These are phyloP conservation scores for Salix udensis DNA, from an alignment of 345 rosid species.

Conservation along the genomic window DNA sequence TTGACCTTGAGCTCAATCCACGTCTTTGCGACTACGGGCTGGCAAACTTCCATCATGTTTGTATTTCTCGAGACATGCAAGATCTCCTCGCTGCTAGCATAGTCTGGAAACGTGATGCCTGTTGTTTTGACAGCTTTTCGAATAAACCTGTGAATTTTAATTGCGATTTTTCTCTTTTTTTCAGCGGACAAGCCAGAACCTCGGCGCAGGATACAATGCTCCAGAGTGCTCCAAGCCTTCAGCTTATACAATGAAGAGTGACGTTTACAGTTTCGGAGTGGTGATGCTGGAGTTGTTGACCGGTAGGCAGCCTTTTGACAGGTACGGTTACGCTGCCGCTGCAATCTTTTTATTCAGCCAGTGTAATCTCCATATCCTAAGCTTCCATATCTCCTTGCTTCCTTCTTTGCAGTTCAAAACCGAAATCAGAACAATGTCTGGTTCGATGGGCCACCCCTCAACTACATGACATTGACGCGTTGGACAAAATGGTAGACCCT, in stretches of 20 bases:
- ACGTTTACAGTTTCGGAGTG: conserved; percentile 87
- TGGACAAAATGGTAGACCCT: conserved; percentile 76
- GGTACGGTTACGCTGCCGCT: conserved; percentile 30
- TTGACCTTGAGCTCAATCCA: conserved; percentile 80
- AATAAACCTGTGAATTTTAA: no score
- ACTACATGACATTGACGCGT: conserved; percentile 63
- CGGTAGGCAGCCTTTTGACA: conserved; percentile 79
- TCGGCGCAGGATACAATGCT: conserved; percentile 84
- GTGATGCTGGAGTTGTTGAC: conserved; percentile 90
- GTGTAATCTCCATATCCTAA: background rate
- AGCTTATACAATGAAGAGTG: conserved; percentile 80
- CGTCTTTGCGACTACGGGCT: conserved; percentile 77
- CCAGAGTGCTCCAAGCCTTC: conserved; percentile 81
- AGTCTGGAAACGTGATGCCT: no score
- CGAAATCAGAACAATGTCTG: conserved; percentile 66
- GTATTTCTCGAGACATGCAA: background rate
- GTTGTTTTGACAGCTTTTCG: no score
- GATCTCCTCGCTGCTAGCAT: no score
- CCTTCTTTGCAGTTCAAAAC: conserved; percentile 42
- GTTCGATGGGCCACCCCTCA: conserved; percentile 85
- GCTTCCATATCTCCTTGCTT: background rate
- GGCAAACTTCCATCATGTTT: conserved; percentile 69
- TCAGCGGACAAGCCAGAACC: conserved; percentile 84
- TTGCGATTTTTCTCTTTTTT: background rate
- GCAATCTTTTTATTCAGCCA: background rate